Percentiles rank a stretch among this genome's conserved stretches.
These are phyloP conservation scores for Tuber magnatum DNA, from an alignment of 495 filamentous ascomycete genomes.

Conservation along the genomic window DNA sequence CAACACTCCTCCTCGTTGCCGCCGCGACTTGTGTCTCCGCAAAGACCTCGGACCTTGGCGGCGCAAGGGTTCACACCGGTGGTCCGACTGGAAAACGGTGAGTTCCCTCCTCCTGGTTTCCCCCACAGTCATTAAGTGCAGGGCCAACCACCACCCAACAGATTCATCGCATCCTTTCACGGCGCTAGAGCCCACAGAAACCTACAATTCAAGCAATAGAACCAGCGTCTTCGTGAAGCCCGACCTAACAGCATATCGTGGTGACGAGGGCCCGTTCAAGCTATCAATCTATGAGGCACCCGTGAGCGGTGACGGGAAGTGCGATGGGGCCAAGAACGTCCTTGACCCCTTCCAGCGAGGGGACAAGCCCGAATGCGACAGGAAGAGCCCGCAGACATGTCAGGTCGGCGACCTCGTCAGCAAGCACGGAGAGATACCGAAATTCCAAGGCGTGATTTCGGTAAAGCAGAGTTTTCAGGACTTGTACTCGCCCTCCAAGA, in stretches of 20 bases:
- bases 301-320: not conserved
- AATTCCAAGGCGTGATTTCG: constrained; percentile 1
- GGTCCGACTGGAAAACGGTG: not conserved
- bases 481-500: constrained; percentile 54
- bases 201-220: not conserved
- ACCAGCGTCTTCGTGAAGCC: not conserved
- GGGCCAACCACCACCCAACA: not conserved
- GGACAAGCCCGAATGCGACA: constrained; percentile 6
- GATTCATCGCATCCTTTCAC: not conserved
- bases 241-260: not conserved
- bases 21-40: not conserved
- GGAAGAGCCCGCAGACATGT: constrained; percentile 6
- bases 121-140: not conserved
- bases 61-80: not conserved
- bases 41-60: not conserved
- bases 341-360: not conserved
- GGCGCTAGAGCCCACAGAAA: not conserved
- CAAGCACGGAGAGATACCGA: constrained; percentile 13
- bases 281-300: not conserved
- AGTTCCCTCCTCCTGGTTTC: not conserved
- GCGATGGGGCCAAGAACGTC: not conserved
- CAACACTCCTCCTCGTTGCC: not conserved
- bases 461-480: constrained; percentile 51
- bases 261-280: not conserved
- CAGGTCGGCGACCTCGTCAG: constrained; percentile 22